Percentiles rank a stretch among this genome's conserved stretches.
Conservation (phyloP, 2,329 filamentous ascomycete genomes). For the Fusarium albidum region DNA sequence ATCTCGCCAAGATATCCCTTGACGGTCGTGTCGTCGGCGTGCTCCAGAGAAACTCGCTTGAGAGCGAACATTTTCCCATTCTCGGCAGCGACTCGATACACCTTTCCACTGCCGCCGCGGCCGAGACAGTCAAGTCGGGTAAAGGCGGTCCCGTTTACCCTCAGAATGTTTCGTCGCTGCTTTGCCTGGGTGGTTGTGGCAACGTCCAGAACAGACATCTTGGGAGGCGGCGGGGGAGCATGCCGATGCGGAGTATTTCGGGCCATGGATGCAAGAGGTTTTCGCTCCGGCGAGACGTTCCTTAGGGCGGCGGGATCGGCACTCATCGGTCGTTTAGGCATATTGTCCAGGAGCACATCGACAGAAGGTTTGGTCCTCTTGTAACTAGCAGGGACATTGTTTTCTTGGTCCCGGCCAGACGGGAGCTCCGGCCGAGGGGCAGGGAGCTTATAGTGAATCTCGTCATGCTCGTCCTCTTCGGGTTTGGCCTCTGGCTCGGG, state of each 20-base stretch:
- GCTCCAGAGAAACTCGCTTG: constrained; percentile 90
- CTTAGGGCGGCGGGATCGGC: constrained; percentile 51
- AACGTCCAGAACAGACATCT: constrained; percentile 95
- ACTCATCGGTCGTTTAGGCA: constrained; percentile 59
- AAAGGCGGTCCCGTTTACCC: constrained; percentile 90
- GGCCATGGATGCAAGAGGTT: constrained; percentile 61
- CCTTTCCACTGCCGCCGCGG: constrained; percentile 90
- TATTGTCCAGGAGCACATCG: constrained; percentile 63
- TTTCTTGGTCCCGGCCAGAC: constrained; percentile 81
- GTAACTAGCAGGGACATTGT: constrained; percentile 77
- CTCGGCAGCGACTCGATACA: constrained; percentile 96
- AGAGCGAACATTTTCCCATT: constrained; percentile 95
- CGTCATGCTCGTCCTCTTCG: constrained; percentile 48
- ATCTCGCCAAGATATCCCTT: constrained; percentile 95
- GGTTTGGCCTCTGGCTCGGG: constrained; percentile 20
- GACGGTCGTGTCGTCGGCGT: constrained; percentile 84
- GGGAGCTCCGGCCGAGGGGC: constrained; percentile 61
- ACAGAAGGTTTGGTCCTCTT: constrained; percentile 66
- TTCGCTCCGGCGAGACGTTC: constrained; percentile 62
- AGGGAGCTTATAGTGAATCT: constrained; percentile 56
- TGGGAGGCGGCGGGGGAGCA: constrained; percentile 85
- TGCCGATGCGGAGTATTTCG: constrained; percentile 79
- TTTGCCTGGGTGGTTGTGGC: constrained; percentile 75
- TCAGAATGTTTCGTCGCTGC: constrained; percentile 83
- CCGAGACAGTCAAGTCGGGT: constrained; percentile 91